Percentiles rank a stretch among this genome's conserved stretches.
Evolutionary conservation across 805 yeast genomes (phyloP).

Genomic region (Cyberlindnera sargentensis): DNA sequence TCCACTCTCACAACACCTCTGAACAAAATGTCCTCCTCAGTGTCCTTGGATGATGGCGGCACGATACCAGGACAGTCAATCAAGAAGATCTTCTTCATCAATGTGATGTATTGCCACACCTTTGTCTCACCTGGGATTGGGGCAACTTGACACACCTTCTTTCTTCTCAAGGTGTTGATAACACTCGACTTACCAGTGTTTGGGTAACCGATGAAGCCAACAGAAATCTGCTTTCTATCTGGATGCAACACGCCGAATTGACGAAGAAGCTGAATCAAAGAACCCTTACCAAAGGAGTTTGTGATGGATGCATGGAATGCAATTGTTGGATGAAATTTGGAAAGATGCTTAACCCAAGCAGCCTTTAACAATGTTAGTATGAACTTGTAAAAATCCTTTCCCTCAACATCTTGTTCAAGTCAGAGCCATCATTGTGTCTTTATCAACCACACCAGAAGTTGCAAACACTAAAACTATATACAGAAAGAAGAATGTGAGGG

Average conservation of each 20-base stretch:
- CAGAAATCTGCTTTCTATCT: conserved; percentile 93
- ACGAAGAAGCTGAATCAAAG: conserved; percentile 84
- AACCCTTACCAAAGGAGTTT: conserved; percentile 96
- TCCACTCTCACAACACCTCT: conserved; percentile 99
- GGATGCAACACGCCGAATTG: conserved; percentile 87
- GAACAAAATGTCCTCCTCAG: conserved; percentile 86
- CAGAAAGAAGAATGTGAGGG: conserved; percentile 49
- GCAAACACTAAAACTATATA: conserved; percentile 12
- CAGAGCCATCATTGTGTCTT: too few relatives aligned
- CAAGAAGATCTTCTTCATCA: conserved; percentile 91
- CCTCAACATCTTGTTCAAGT: not conserved
- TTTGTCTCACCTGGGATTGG: conserved; percentile 99
- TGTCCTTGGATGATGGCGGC: conserved; percentile 86
- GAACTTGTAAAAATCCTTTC: not conserved
- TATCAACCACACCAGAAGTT: not conserved
- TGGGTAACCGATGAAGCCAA: conserved; percentile 96
- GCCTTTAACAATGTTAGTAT: conserved; percentile 51
- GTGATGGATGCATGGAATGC: conserved; percentile 98
- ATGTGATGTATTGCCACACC: conserved; percentile 97
- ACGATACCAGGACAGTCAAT: conserved; percentile 99
- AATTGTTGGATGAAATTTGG: conserved; percentile 86
- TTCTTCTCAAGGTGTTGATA: conserved; percentile 85
- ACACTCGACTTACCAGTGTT: conserved; percentile 97
- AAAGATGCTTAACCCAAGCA: conserved; percentile 95
- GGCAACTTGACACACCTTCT: conserved; percentile 95